These are phyloP conservation scores for Corymbia calophylla DNA, from an alignment of 441 rosid genomes.

Conservation along the genomic window DNA sequence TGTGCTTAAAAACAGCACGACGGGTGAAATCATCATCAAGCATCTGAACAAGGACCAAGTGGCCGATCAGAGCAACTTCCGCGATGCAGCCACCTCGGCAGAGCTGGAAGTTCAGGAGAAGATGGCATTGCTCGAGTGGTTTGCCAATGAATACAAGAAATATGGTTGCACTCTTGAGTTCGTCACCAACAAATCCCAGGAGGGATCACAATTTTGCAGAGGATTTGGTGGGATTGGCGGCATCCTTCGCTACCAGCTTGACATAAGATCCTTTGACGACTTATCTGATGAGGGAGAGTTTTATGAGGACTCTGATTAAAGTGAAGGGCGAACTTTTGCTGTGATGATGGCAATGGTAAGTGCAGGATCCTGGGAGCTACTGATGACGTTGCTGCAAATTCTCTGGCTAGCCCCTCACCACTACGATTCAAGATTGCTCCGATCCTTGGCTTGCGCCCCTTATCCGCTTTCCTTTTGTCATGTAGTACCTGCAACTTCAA, in stretches of 20 bases:
- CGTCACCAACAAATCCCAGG: slow-evolving; percentile 61
- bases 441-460: not conserved
- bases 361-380: not conserved
- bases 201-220: slow-evolving; percentile 62
- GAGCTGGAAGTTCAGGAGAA: slow-evolving; percentile 59
- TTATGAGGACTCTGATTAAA: slow-evolving; percentile 45
- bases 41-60: slow-evolving; percentile 51
- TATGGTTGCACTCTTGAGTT: slow-evolving; percentile 56
- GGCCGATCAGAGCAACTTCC: slow-evolving; percentile 48
- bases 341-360: not conserved
- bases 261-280: slow-evolving; percentile 57
- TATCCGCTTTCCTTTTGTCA: not conserved
- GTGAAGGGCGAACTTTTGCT: not conserved
- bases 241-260: slow-evolving; percentile 59
- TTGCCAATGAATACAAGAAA: slow-evolving; percentile 56
- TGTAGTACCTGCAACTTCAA: not conserved
- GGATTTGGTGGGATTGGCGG: slow-evolving; percentile 66
- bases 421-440: not conserved
- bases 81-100: slow-evolving; percentile 33
- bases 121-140: slow-evolving; percentile 49
- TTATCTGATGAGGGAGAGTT: slow-evolving; percentile 45
- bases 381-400: not conserved
- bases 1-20: slow-evolving; percentile 32
- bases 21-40: slow-evolving; percentile 38
- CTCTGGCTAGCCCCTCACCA: not conserved